These are phyloP conservation scores for Ogataea wickerhamii DNA, from an alignment of 805 yeast genomes.

Conservation along the genomic window DNA sequence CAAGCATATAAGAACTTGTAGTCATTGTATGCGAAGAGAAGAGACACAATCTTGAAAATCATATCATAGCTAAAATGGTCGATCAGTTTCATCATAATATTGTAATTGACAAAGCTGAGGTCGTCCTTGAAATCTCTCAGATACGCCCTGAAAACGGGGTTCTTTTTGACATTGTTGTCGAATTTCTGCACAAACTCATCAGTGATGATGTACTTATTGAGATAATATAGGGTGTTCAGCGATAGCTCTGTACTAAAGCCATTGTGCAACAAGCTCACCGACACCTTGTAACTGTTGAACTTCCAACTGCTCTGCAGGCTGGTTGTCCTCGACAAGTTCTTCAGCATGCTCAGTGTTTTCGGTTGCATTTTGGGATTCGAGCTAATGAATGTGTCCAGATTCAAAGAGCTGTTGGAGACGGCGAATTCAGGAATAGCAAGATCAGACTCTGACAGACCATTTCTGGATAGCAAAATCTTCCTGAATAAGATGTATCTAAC, in stretches of 20 bases:
- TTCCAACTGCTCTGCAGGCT: conserved; percentile 18
- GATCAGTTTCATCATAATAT: conserved; percentile 18
- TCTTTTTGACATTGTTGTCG: conserved; percentile 15
- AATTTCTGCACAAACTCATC: conserved; percentile 24
- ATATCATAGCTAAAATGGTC: conserved; percentile 16
- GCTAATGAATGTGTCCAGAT: conserved; percentile 18
- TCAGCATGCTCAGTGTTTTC: conserved; percentile 18
- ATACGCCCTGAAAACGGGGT: conserved; percentile 16
- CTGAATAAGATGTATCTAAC: conserved; percentile 20
- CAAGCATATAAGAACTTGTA: conserved; percentile 41
- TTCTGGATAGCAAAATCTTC: conserved; percentile 10
- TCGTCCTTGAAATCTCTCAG: conserved; percentile 29
- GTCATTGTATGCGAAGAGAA: conserved; percentile 26
- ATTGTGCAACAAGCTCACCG: conserved; percentile 12
- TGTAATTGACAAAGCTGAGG: conserved; percentile 17
- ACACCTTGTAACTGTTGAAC: conserved; percentile 15
- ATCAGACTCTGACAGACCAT: conserved; percentile 2
- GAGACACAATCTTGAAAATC: conserved; percentile 20
- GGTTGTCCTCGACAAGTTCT: conserved; percentile 16
- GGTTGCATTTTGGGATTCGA: conserved; percentile 20
- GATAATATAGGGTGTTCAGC: conserved; percentile 21
- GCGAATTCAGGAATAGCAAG: conserved; percentile 10
- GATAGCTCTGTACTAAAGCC: conserved; percentile 13
- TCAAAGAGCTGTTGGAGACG: conserved; percentile 9
- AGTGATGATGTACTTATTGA: conserved; percentile 22